Conservation (phyloP, 2,329 filamentous ascomycete genomes). For the Cladobotryum protrusum region DNA sequence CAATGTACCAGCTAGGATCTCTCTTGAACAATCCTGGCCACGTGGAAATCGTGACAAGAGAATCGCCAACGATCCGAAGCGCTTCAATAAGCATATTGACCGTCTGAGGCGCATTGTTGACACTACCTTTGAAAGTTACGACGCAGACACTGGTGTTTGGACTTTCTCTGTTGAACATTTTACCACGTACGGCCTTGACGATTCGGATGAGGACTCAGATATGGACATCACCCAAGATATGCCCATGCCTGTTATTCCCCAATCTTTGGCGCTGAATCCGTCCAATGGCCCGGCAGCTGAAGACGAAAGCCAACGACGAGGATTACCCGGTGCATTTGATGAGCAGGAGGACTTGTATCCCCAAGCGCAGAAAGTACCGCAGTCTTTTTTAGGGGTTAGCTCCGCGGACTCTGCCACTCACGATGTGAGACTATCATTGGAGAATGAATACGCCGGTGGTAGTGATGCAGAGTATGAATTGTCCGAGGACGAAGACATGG, state of each 20-base stretch:
- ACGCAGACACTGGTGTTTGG: slow-evolving; percentile 77
- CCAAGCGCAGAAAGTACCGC: slow-evolving; percentile 48
- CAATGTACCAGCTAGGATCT: slow-evolving; percentile 83
- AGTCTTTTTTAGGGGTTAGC: slow-evolving; percentile 92
- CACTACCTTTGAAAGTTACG: slow-evolving; percentile 78
- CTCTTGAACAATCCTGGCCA: slow-evolving; percentile 90
- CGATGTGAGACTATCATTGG: slow-evolving; percentile 52
- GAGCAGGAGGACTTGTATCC: slow-evolving; percentile 49
- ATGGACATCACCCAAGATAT: slow-evolving; percentile 34
- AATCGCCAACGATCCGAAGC: slow-evolving; percentile 49
- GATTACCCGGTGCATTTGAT: slow-evolving; percentile 77
- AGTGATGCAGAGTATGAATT: slow-evolving; percentile 73
- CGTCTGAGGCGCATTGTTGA: slow-evolving; percentile 72
- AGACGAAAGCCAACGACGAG: slow-evolving; percentile 46
- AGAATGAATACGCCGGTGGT: slow-evolving; percentile 49
- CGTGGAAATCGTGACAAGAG: slow-evolving; percentile 55
- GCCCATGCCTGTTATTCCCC: slow-evolving; percentile 11
- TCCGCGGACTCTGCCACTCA: slow-evolving; percentile 73
- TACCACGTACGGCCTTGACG: slow-evolving; percentile 87
- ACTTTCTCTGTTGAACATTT: slow-evolving; percentile 92
- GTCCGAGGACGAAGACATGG: slow-evolving; percentile 65
- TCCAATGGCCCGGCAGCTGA: slow-evolving; percentile 30
- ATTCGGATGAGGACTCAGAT: slow-evolving; percentile 66
- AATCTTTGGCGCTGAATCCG: slow-evolving; percentile 16
- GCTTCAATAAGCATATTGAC: slow-evolving; percentile 74